phyloP scores from a whole-genome alignment of 108 stramenopile genomes.

The Poteriospumella lacustris region DNA sequence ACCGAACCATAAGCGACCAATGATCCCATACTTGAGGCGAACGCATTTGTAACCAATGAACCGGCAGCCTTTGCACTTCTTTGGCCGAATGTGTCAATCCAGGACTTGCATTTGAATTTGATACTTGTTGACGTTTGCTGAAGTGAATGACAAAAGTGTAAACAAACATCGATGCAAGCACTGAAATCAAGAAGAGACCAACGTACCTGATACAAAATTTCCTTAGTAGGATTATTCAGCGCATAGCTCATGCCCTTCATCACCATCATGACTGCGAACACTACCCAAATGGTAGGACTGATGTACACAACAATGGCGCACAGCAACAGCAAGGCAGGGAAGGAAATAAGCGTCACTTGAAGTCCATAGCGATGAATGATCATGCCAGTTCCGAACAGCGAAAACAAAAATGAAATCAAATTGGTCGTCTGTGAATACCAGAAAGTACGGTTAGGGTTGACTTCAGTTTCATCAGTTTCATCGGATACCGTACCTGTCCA shows the following conservation, averaged over 20 bases:
- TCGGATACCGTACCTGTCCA: constrained; percentile 56
- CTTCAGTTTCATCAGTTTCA: background rate
- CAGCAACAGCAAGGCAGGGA: constrained; percentile 77
- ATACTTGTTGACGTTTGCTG: constrained; percentile 77
- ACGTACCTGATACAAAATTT: constrained; percentile 78
- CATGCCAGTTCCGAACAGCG: constrained; percentile 83
- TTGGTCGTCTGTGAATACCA: constrained; percentile 72
- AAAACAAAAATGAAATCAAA: constrained; percentile 77
- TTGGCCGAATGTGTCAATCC: constrained; percentile 96
- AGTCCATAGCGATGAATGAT: constrained; percentile 88
- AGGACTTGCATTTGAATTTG: constrained; percentile 91
- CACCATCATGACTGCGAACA: constrained; percentile 89
- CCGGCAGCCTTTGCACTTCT: constrained; percentile 88
- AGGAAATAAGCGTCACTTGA: constrained; percentile 75
- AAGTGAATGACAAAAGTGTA: background rate
- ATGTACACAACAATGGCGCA: constrained; percentile 62
- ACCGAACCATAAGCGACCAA: constrained; percentile 79
- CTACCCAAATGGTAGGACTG: constrained; percentile 37
- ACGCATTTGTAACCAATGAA: constrained; percentile 85
- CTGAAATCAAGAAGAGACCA: background rate
- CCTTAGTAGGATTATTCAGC: constrained; percentile 94
- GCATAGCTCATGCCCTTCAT: constrained; percentile 89
- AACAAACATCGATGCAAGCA: background rate
- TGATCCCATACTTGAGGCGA: constrained; percentile 64
- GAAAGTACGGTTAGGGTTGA: background rate